Evolutionary conservation across 2,329 filamentous ascomycete species (phyloP).

Genomic region (Penicillium fuscoglaucum): DNA sequence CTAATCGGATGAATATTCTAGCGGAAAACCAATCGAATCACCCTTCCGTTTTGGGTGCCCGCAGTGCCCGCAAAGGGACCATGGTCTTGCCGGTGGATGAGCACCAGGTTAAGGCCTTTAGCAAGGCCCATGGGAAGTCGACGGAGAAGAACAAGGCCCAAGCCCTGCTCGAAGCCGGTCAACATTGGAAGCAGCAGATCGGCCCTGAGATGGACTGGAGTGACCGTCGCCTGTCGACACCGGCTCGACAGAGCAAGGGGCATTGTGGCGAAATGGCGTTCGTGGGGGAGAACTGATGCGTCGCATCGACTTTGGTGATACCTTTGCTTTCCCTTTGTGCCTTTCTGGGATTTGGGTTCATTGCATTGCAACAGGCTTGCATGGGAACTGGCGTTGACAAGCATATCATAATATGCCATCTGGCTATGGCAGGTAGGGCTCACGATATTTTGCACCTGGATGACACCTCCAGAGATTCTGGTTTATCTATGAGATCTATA

Average conservation of each 20-base stretch:
- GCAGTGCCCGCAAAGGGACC: constrained; percentile 27
- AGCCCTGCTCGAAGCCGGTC: constrained; percentile 48
- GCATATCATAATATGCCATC: not conserved
- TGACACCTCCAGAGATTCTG: not conserved
- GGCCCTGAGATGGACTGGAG: constrained; percentile 56
- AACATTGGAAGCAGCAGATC: constrained; percentile 52
- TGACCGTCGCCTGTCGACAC: constrained; percentile 55
- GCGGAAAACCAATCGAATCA: constrained; percentile 1
- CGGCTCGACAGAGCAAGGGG: constrained; percentile 52
- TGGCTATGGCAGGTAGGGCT: not conserved
- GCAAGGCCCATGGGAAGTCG: constrained; percentile 44
- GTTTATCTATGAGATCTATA: not conserved
- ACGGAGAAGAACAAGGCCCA: constrained; percentile 49
- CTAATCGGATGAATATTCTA: constrained; percentile 18
- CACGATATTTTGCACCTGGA: not conserved
- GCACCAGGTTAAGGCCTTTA: constrained; percentile 41
- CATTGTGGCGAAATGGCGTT: constrained; percentile 53
- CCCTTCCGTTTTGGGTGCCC: not conserved
- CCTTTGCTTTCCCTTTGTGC: not conserved
- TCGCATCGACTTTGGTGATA: not conserved
- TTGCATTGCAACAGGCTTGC: not conserved
- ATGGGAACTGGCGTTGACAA: not conserved
- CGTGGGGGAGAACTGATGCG: constrained; percentile 27
- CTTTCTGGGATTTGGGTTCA: not conserved
- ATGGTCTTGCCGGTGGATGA: constrained; percentile 41